Conservation (phyloP, 2,329 filamentous ascomycete genomes). For the Apiospora hydei region DNA sequence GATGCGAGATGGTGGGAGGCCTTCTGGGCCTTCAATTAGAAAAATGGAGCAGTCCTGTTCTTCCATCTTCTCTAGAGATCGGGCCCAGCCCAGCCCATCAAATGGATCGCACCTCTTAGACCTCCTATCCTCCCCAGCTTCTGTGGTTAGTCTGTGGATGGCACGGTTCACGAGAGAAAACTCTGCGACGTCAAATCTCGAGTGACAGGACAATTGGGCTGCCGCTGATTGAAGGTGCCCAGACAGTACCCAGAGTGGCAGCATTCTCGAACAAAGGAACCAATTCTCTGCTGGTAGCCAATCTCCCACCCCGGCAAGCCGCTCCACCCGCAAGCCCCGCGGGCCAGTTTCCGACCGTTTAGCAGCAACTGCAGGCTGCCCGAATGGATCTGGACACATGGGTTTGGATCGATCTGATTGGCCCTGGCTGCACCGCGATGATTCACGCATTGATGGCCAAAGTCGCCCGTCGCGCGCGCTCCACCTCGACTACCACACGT, state of each 20-base stretch:
- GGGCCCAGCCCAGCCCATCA: background rate
- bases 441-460: background rate
- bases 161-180: background rate
- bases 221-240: background rate
- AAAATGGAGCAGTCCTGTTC: background rate
- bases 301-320: background rate
- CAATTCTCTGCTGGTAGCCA: background rate
- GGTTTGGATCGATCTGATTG: background rate
- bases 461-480: background rate
- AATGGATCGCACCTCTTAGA: background rate
- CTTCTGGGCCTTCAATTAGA: background rate
- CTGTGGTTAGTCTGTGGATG: background rate
- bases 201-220: background rate
- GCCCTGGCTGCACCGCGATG: background rate
- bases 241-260: background rate
- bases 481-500: background rate
- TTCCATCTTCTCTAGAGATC: background rate
- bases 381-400: background rate
- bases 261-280: background rate
- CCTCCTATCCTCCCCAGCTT: background rate
- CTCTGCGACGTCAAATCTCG: conserved; percentile 1
- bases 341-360: background rate
- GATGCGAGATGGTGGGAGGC: background rate
- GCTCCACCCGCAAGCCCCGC: background rate
- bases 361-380: background rate